These are phyloP conservation scores for Cryptococcus jaspeensis DNA, from an alignment of 1,284 basidiomycete species.

Conservation along the genomic window DNA sequence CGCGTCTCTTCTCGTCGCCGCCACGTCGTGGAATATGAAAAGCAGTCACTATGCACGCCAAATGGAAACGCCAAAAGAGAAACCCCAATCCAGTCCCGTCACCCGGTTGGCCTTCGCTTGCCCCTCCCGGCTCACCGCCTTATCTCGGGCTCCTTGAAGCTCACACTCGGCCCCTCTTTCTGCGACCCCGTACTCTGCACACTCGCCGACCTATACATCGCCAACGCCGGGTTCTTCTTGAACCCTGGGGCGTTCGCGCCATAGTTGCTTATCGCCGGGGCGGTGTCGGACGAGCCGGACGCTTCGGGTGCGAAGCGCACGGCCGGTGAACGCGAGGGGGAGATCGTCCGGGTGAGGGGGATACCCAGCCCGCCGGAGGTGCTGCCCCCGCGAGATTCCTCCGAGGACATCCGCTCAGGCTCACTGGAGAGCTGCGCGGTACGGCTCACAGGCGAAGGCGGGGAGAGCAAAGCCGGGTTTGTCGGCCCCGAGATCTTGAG, in stretches of 20 bases:
- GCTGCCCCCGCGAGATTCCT: not conserved
- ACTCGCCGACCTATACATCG: conserved; percentile 41
- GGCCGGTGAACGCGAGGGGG: conserved; percentile 19
- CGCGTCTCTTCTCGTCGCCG: no score
- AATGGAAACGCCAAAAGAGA: no score
- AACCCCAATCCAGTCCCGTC: not conserved
- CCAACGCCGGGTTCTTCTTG: conserved; percentile 37
- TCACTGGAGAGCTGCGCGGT: conserved; percentile 2
- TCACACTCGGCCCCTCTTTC: conserved; percentile 21
- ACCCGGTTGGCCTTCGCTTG: no score
- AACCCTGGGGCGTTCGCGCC: conserved; percentile 40
- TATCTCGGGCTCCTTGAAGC: conserved; percentile 26
- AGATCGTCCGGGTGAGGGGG: conserved; percentile 11
- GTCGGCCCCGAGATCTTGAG: conserved; percentile 19
- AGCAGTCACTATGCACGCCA: not conserved
- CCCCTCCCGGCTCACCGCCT: not conserved
- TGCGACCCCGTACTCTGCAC: conserved; percentile 23
- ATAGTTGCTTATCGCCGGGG: conserved; percentile 38
- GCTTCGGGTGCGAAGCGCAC: conserved; percentile 45
- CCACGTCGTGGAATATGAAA: not conserved
- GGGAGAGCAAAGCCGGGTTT: conserved; percentile 12
- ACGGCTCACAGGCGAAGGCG: conserved; percentile 4
- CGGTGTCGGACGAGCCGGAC: conserved; percentile 37
- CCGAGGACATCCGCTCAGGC: conserved; percentile 5
- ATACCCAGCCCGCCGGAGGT: conserved; percentile 1